phyloP scores from a whole-genome alignment of 805 yeast genomes.

The Starmerella potacharoeniae region DNA sequence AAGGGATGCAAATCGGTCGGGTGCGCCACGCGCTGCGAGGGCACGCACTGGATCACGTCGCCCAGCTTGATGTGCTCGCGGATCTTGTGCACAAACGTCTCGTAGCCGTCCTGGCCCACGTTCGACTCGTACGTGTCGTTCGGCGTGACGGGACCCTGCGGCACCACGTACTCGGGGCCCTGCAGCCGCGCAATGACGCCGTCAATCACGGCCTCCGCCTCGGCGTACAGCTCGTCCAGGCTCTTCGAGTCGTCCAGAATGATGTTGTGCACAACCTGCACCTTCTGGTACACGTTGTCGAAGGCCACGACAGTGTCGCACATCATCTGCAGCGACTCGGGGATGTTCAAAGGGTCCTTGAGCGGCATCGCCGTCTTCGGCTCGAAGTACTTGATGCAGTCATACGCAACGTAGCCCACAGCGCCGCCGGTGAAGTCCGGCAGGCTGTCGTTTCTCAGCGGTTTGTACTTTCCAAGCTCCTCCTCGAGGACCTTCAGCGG shows the following conservation, averaged over 20 bases:
- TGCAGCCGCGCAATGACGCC: conserved; percentile 36
- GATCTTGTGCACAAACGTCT: conserved; percentile 59
- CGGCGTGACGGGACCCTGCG: conserved; percentile 59
- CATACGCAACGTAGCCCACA: conserved; percentile 89
- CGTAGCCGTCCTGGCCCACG: conserved; percentile 90
- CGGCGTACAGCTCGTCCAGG: conserved; percentile 42
- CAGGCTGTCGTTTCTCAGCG: conserved; percentile 70
- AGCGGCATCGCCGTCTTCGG: conserved; percentile 70
- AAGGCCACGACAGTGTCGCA: conserved; percentile 83
- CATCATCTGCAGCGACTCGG: conserved; percentile 87
- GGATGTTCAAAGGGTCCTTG: conserved; percentile 70
- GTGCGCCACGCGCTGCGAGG: conserved; percentile 91
- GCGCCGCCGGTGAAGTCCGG: conserved; percentile 89
- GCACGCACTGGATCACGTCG: conserved; percentile 95
- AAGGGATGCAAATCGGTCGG: conserved; percentile 94
- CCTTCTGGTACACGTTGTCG: conserved; percentile 88
- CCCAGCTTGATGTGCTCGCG: conserved; percentile 79
- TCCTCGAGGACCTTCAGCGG: conserved; percentile 66
- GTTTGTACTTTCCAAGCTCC: conserved; percentile 54
- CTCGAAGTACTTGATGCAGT: conserved; percentile 92
- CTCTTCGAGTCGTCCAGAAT: conserved; percentile 24
- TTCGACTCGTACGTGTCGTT: conserved; percentile 71
- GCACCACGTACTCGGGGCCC: conserved; percentile 39
- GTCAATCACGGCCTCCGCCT: conserved; percentile 46
- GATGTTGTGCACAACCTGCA: conserved; percentile 79